These are phyloP conservation scores for Penicillium diatomitis DNA, from an alignment of 495 filamentous ascomycete genomes.

Conservation along the genomic window DNA sequence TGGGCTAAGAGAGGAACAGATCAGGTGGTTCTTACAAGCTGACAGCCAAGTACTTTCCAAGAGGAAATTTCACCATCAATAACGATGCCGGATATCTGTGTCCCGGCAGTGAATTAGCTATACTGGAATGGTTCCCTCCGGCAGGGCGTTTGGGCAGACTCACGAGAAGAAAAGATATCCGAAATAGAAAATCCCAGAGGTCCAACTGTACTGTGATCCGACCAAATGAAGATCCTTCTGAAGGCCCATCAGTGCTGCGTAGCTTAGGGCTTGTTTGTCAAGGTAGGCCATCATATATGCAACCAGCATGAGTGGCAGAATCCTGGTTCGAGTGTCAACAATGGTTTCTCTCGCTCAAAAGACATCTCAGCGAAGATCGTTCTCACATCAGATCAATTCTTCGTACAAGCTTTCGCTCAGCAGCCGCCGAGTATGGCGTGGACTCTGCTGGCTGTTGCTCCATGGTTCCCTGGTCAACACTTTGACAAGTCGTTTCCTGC, in stretches of 20 bases:
- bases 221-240: constrained; percentile 34
- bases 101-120: too few species aligned
- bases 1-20: too few species aligned
- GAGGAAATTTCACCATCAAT: constrained; percentile 29
- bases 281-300: constrained; percentile 39
- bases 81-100: constrained; percentile 25
- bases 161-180: constrained; percentile 43
- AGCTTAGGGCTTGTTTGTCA: constrained; percentile 41
- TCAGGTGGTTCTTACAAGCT: constrained; percentile 29
- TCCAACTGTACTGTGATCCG: constrained; percentile 46
- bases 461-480: constrained; percentile 11
- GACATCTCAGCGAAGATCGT: neutral
- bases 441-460: constrained; percentile 2
- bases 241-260: constrained; percentile 29
- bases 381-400: constrained; percentile 17
- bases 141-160: neutral
- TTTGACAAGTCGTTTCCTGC: constrained; percentile 1
- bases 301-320: constrained; percentile 20
- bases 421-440: constrained; percentile 5
- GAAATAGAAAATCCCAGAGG: constrained; percentile 47
- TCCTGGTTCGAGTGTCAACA: neutral
- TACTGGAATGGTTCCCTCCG: too few species aligned
- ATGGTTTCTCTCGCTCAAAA: neutral
- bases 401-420: constrained; percentile 15
- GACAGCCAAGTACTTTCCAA: constrained; percentile 38